Base-by-base conservation (phyloP, 75 land plant species). In the Pinus albicaulis region DNA sequence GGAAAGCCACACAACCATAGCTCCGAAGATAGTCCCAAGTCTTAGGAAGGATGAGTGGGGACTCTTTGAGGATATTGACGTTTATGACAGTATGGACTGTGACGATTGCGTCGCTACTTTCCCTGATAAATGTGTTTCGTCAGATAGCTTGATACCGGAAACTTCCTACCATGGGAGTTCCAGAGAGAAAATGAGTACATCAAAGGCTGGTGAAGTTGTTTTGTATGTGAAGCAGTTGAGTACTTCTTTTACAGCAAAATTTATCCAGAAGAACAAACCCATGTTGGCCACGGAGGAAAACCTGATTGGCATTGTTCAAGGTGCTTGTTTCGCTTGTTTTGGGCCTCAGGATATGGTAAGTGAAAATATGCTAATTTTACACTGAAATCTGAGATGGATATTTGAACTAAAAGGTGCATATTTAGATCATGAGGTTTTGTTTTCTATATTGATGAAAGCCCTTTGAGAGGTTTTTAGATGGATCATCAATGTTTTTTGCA, bases 271-370 rank as follows among this genome's bases (percentile, higher is more conserved):
- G 31, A 13, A 11, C 16, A 52, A 2, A 53, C 57, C 74, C 17
- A 52, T 0, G 17, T n/a, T 72, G 57, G 74, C 24, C 12, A 72
- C 55, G 74, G 28, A 53, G 28, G 74, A 72, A 48, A 22, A 55
- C 17, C 15, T 72, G 57, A 55, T 72, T 72, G 74, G 74, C 23
- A 23, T n/a, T 23, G 57, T 72, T 24, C 55, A 72, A 55, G 74
- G 31, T 52, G 74, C 74, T 52, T 53, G 74, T 72, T 72, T 72
- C 55, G 74, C 74, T 72, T 72, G 26, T 55, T 55, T 72, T 72
- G 74, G 74, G 44, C 74, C 74, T 25, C 74, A 72, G 34, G 74
- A 72, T 72, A 55, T 25, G 74, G 74, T 72, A 55, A 55, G 74
- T 8, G 19, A 38, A 22, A 53, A 17, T 13, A 55, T 25, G 74